Evolutionary conservation across 73 alveolate genomes (phyloP), one percentile per base, ranked within the genome.

Genomic region (Paramecium sexaurelia): DNA sequence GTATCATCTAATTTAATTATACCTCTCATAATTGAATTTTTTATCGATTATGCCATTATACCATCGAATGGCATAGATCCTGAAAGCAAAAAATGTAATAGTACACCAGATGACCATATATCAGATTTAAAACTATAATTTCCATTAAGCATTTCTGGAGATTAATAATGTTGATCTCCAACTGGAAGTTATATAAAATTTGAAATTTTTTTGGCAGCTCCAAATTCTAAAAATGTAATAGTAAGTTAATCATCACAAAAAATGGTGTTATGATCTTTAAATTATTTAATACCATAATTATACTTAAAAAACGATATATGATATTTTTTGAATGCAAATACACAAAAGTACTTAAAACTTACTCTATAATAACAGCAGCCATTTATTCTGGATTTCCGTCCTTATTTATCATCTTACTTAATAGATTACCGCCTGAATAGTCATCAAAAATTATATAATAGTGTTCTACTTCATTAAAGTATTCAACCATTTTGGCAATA

Each of bases 21-120:
- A 3, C 96, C 96, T 22, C 87, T 84, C 36, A 75, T 36, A 1
- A 95, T 93, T 9, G 69, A 51, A 92, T 55, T 95, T 94, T 83
- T 93, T 73, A 84, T 93, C 73, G 55, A 83, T 68, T 47, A 75
- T 84, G 11, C 96, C 94, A 66, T 91, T 51, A 71, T 66, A 55
- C 94, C 94, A 56, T 37, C 19, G 27, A 88, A 88, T n/a, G 94
- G 94, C 29, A 88, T 41, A 17, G 78, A 27, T 27, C 91, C 89
- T 41, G 87, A 29, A 7, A 88, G 78, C n/a, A 88, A 39, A 47
- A 88, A 88, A 43, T 88, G 51, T 37, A 69, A 45, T 37, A 88
- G 6, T 4, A 88, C 94, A 1, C 94, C 94, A 10, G 55, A 39
- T 22, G 91, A 27, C 94, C 94, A 88, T 1, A 88, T 41, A 43